Conservation (phyloP, 2,329 filamentous ascomycete species). For the Parasarocladium wereldwijsianum region DNA sequence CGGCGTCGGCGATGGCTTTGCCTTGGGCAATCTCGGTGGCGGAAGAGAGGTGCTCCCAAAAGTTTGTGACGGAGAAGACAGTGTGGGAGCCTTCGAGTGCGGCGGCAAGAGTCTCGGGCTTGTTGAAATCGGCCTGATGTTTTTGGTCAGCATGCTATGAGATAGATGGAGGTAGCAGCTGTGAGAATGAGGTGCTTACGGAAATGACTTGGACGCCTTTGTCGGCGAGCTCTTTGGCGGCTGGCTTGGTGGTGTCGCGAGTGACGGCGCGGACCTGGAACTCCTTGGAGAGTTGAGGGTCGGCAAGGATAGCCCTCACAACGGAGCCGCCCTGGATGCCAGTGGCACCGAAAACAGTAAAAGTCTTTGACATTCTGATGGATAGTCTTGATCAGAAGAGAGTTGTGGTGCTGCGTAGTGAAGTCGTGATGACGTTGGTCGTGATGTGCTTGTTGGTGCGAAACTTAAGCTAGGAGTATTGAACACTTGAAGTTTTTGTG, state of each 20-base stretch:
- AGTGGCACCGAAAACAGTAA: conserved; percentile 32
- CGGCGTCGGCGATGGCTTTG: conserved; percentile 29
- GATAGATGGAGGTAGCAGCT: neutral
- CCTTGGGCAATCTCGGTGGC: conserved; percentile 25
- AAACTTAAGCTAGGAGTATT: too few relatives aligned
- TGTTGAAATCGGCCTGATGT: conserved; percentile 25
- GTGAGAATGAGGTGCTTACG: conserved; percentile 10
- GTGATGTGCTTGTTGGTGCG: too few relatives aligned
- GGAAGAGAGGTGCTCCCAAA: conserved; percentile 18
- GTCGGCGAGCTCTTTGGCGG: conserved; percentile 20
- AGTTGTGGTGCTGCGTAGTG: too few relatives aligned
- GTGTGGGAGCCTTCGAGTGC: conserved; percentile 27
- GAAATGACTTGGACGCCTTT: conserved; percentile 28
- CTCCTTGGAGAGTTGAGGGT: conserved; percentile 26
- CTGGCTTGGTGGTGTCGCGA: conserved; percentile 24
- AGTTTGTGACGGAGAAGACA: conserved; percentile 26
- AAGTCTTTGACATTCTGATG: conserved; percentile 20
- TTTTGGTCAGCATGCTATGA: conserved; percentile 3
- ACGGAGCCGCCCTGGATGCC: conserved; percentile 35
- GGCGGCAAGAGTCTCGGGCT: conserved; percentile 16
- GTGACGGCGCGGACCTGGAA: conserved; percentile 32
- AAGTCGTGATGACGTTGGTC: too few relatives aligned
- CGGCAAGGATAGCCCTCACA: conserved; percentile 26
- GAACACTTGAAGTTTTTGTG: too few relatives aligned
- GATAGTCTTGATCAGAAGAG: too few relatives aligned